Evolutionary conservation across 352 stramenopile genomes (phyloP).

Genomic region (Porosira glacialis): DNA sequence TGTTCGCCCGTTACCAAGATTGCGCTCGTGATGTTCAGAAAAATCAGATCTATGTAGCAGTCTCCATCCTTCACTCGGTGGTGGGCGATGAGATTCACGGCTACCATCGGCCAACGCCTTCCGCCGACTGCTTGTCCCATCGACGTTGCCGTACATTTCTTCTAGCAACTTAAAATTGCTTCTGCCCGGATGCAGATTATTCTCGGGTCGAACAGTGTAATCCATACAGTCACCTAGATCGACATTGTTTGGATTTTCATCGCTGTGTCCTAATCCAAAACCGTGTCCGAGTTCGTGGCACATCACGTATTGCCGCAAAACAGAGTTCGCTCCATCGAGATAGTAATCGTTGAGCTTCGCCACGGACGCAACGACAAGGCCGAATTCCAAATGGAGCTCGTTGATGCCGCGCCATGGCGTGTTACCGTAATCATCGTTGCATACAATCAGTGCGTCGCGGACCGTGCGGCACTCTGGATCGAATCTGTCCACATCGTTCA

Average conservation of each 20-base stretch:
- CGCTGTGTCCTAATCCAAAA: constrained; percentile 47
- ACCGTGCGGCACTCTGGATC: constrained; percentile 56
- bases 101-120: constrained; percentile 9
- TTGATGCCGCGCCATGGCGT: constrained; percentile 73
- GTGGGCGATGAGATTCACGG: constrained; percentile 6
- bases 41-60: constrained; percentile 37
- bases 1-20: constrained; percentile 56
- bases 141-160: constrained; percentile 63
- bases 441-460: constrained; percentile 54
- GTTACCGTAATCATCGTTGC: constrained; percentile 65
- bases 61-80: constrained; percentile 24
- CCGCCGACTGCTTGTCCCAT: constrained; percentile 17
- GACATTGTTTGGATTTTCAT: constrained; percentile 66
- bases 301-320: constrained; percentile 60
- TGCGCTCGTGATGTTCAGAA: constrained; percentile 42
- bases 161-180: constrained; percentile 68
- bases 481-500: constrained; percentile 14
- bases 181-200: constrained; percentile 60
- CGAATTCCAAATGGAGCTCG: constrained; percentile 44
- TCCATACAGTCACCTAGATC: constrained; percentile 79
- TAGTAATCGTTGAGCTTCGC: constrained; percentile 80
- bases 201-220: constrained; percentile 69
- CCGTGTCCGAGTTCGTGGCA: constrained; percentile 58
- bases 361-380: constrained; percentile 46
- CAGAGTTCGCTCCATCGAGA: constrained; percentile 43